Evolutionary conservation across 441 rosid genomes (phyloP).

Genomic region (Populus hybrid): DNA sequence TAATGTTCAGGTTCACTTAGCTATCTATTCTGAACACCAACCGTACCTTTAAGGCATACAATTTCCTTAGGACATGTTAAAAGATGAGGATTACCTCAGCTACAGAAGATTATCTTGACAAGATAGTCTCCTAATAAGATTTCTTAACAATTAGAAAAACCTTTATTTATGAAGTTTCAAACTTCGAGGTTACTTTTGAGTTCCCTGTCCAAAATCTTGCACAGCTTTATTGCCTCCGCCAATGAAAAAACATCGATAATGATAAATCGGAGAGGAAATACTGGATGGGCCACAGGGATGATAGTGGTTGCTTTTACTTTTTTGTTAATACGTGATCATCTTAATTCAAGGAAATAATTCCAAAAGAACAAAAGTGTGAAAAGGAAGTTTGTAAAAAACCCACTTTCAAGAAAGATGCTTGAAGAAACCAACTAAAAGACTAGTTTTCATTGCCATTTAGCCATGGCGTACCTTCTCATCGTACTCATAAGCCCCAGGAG

Average conservation of each 20-base stretch:
- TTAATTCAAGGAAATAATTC: not conserved
- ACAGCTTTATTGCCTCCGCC: not conserved
- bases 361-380: not conserved
- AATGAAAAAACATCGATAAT: not conserved
- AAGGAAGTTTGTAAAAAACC: not conserved
- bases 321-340: not conserved
- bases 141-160: no score
- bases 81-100: not conserved
- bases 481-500: no score
- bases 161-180: not conserved
- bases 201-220: not conserved
- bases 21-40: not conserved
- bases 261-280: not conserved
- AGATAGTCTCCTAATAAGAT: not conserved
- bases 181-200: not conserved
- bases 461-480: no score
- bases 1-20: not conserved
- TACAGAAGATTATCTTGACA: not conserved
- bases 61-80: not conserved
- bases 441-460: no score
- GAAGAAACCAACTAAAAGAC: no score
- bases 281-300: not conserved
- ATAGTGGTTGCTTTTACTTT: not conserved
- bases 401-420: not conserved
- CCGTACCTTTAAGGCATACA: not conserved